A percentile compares a stretch with the other conserved stretches of the same genome.
Conservation (phyloP, 2,329 filamentous ascomycete species). For the Fusarium buxicola region DNA sequence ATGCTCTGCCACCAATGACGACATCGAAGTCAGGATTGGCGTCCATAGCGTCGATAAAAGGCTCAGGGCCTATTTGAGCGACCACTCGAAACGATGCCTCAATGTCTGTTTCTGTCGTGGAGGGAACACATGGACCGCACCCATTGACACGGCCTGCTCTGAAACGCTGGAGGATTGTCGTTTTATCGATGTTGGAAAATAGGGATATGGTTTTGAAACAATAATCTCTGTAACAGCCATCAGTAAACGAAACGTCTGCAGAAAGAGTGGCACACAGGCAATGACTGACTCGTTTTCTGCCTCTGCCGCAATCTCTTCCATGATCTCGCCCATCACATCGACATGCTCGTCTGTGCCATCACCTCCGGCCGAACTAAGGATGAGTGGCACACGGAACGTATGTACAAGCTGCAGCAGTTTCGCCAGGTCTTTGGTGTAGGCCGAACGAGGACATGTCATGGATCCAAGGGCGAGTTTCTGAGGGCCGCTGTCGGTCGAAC, state of each 20-base stretch:
- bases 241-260: fast-evolving
- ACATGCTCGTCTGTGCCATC: slow-evolving; percentile 61
- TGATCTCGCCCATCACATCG: slow-evolving; percentile 53
- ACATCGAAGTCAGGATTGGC: slow-evolving; percentile 57
- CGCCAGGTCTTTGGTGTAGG: slow-evolving; percentile 57
- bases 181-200: slow-evolving; percentile 54
- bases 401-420: slow-evolving; percentile 53
- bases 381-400: slow-evolving; percentile 51
- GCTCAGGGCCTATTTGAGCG: slow-evolving; percentile 60
- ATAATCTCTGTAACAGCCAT: slow-evolving; percentile 11
- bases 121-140: slow-evolving; percentile 57
- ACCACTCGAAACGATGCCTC: slow-evolving; percentile 53
- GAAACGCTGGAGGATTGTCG: slow-evolving; percentile 46
- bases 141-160: slow-evolving; percentile 46
- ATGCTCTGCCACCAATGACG: slow-evolving; percentile 60
- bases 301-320: slow-evolving; percentile 39
- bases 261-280: fast-evolving
- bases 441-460: slow-evolving; percentile 54
- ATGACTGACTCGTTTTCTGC: slow-evolving; percentile 13
- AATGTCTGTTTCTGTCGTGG: slow-evolving; percentile 53
- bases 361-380: slow-evolving; percentile 60
- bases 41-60: slow-evolving; percentile 56
- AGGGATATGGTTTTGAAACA: slow-evolving; percentile 52
- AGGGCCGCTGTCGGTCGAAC: slow-evolving; percentile 53
- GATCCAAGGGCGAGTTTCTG: slow-evolving; percentile 55